A percentile compares a stretch with the other conserved stretches of the same genome.
phyloP scores from a whole-genome alignment of 2,329 filamentous ascomycete species.

The Zalaria obscura region DNA sequence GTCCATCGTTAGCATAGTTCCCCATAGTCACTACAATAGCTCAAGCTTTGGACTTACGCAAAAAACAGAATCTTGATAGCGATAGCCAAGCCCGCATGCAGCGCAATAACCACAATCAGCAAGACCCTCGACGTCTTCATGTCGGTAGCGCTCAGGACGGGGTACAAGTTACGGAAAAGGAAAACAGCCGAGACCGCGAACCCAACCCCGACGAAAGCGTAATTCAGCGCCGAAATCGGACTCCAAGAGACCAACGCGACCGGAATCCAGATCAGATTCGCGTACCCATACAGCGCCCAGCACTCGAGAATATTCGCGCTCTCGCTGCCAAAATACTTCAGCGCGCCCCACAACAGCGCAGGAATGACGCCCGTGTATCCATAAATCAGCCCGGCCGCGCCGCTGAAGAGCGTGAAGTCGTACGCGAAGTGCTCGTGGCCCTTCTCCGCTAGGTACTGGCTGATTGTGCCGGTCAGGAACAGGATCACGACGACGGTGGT shows the following conservation, averaged over 20 bases:
- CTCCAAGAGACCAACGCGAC: slow-evolving; percentile 89
- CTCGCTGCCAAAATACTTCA: slow-evolving; percentile 93
- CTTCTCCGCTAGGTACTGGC: slow-evolving; percentile 64
- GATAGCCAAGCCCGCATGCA: slow-evolving; percentile 82
- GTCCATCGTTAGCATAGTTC: not conserved
- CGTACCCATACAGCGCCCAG: slow-evolving; percentile 90
- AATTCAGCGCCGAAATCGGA: slow-evolving; percentile 71
- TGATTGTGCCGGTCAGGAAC: slow-evolving; percentile 90
- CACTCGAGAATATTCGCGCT: slow-evolving; percentile 88
- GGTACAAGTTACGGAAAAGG: slow-evolving; percentile 66
- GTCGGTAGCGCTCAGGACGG: slow-evolving; percentile 85
- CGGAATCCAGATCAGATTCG: slow-evolving; percentile 93
- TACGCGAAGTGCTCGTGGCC: slow-evolving; percentile 66
- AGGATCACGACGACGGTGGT: slow-evolving; percentile 93
- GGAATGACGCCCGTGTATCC: slow-evolving; percentile 82
- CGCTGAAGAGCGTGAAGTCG: slow-evolving; percentile 79
- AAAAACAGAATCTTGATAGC: slow-evolving; percentile 98
- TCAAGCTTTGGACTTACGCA: slow-evolving; percentile 33
- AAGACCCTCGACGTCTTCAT: slow-evolving; percentile 80
- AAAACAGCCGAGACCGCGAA: slow-evolving; percentile 75
- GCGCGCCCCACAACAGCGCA: slow-evolving; percentile 67
- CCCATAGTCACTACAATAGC: not conserved
- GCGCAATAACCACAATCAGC: slow-evolving; percentile 64
- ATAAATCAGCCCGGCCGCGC: slow-evolving; percentile 83
- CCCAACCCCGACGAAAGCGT: slow-evolving; percentile 78